Evolutionary conservation across 163 green algal species (phyloP).

Genomic region (Scenedesmus sp.): DNA sequence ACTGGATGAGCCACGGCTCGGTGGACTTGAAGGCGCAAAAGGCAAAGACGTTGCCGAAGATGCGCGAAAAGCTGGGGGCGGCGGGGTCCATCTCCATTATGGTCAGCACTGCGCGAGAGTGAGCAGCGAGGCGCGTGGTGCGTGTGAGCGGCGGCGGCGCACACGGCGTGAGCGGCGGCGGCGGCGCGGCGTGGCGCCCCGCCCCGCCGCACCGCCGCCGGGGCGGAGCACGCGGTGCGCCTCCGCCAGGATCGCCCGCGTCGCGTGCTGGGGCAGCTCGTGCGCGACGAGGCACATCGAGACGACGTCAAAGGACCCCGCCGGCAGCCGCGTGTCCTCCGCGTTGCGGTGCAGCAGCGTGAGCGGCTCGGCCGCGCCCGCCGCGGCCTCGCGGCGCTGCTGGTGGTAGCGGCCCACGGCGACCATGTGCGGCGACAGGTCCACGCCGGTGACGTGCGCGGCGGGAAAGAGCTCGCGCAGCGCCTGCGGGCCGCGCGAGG

Average conservation of each 20-base stretch:
- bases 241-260: constrained; percentile 28
- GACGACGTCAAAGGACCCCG: constrained; percentile 71
- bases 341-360: constrained; percentile 68
- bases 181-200: not conserved
- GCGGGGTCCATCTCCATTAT: constrained; percentile 84
- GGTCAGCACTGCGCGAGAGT: constrained; percentile 26
- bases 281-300: constrained; percentile 79
- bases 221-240: too few species aligned
- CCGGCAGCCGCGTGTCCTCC: constrained; percentile 69
- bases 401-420: constrained; percentile 72
- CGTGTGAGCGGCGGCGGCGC: not conserved
- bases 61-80: constrained; percentile 64
- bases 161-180: not conserved
- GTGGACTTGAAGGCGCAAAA: constrained; percentile 83
- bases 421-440: constrained; percentile 81
- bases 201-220: not conserved
- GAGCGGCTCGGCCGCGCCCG: constrained; percentile 51
- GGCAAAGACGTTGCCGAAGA: constrained; percentile 78
- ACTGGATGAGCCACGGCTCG: constrained; percentile 80
- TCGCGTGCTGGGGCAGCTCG: constrained; percentile 70
- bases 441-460: constrained; percentile 68
- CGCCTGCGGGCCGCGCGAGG: too few species aligned
- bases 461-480: constrained; percentile 60
- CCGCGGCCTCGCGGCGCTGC: constrained; percentile 51
- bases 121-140: not conserved